Conservation (phyloP, 805 yeast species). For the Wickerhamiella azymoides region DNA sequence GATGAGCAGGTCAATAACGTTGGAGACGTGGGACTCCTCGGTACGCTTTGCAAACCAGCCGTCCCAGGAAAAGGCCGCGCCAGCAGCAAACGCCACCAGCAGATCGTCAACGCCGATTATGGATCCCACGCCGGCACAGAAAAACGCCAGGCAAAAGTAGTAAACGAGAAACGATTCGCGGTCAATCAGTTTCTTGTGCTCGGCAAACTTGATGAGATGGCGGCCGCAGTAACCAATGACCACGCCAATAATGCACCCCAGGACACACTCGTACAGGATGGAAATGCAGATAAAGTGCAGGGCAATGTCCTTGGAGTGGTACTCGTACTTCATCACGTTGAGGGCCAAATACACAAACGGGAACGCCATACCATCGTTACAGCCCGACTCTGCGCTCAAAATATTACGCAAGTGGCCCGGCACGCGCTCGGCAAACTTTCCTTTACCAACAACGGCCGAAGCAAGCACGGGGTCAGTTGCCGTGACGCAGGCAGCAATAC, state of each 20-base stretch:
- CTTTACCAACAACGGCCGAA: conserved; percentile 90
- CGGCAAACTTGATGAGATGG: conserved; percentile 62
- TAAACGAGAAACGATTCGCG: conserved; percentile 80
- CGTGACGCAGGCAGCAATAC: conserved; percentile 76
- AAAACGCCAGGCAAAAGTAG: conserved; percentile 66
- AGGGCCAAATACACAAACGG: conserved; percentile 69
- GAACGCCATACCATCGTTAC: conserved; percentile 93
- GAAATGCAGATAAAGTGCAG: conserved; percentile 71
- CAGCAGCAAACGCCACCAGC: conserved; percentile 81
- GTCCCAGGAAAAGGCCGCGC: conserved; percentile 88
- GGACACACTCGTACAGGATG: conserved; percentile 63
- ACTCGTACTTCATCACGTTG: conserved; percentile 50
- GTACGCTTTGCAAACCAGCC: conserved; percentile 76
- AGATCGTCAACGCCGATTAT: conserved; percentile 81
- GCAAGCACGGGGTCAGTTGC: conserved; percentile 95
- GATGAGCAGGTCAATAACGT: conserved; percentile 72
- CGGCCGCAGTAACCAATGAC: conserved; percentile 59
- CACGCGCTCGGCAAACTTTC: conserved; percentile 78
- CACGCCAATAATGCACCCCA: conserved; percentile 66
- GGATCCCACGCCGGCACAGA: conserved; percentile 82
- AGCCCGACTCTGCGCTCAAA: conserved; percentile 74
- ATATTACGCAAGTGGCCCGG: conserved; percentile 85
- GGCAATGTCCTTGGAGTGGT: conserved; percentile 52
- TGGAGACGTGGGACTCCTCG: conserved; percentile 74
- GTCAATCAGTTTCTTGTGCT: conserved; percentile 54